Base-by-base conservation (phyloP, 768 basidiomycete species). In the Xerocomus spinulosus region DNA sequence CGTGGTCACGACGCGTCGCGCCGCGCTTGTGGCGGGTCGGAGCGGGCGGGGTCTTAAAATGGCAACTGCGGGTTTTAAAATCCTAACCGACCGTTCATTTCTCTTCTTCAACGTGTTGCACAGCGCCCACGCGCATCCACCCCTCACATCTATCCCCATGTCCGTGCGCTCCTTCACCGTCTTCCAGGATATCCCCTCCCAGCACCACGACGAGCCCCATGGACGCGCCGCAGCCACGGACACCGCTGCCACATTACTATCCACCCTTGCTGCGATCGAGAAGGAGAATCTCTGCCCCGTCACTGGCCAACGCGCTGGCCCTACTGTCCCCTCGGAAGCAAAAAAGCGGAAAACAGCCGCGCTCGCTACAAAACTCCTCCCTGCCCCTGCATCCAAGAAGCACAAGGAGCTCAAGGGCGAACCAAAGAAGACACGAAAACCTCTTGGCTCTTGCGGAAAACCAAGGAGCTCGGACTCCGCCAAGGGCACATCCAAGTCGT, bases 261-360 rank as follows among this genome's bases (percentile, higher is more conserved):
- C 70, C 50, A 64, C 71, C 5, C 63, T 67, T 21, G 64, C 68
- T 9, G 66, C 73, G 30, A 57, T 71, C 33, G 85, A 88, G 71
- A 90, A 90, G 74, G 87, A 90, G 69, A 90, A 90, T 61, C 71
- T 82, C 36, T 76, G 89, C 63, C 87, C 87, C 37, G 53, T 83
- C 56, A 89, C 87, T 3, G 87, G 87, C 6, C 75, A 78, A 50
- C 80, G 78, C 30, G 66, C 81, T 3, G 76, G 70, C 29, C 59
- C 73, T 15, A 58, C 69, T 14, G 55, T 54, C 5, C 59, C 51
- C 46, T 64, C 68, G 15, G 62, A 68, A 24, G 63, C 65, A 7
- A 86, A 85, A 70, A 86, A 86, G 62, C 77, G 84, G 44, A 85
- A 85, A 63, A 82, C 79, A 0, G 67, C 65, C 38, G 78, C 76